Conservation (phyloP, 306 rosid genomes). For the Amphicarpaea edgeworthii region DNA sequence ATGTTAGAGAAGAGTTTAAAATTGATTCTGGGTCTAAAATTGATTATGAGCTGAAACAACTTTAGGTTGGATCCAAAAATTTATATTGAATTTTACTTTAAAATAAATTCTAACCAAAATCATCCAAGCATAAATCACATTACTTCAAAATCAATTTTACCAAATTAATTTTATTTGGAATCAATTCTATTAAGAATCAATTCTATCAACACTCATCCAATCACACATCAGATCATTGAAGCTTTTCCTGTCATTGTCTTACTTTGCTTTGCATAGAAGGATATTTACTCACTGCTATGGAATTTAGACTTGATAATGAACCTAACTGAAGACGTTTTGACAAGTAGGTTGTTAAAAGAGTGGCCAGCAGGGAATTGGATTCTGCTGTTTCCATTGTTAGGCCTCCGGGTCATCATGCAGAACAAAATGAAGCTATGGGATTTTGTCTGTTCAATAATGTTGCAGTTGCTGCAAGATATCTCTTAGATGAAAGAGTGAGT, state of each 20-base stretch:
- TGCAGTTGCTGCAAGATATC: slow-evolving; percentile 76
- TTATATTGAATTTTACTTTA: too few species aligned
- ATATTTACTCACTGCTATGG: slow-evolving; percentile 5
- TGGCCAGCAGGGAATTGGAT: slow-evolving; percentile 80
- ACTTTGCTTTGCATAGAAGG: not conserved
- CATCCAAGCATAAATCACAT: too few species aligned
- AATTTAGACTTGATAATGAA: not conserved
- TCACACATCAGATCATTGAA: not conserved
- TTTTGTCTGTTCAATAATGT: slow-evolving; percentile 94
- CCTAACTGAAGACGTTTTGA: slow-evolving; percentile 45
- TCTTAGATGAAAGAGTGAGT: slow-evolving; percentile 79
- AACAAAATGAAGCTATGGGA: slow-evolving; percentile 84
- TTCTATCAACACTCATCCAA: too few species aligned
- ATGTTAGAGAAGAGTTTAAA: too few species aligned
- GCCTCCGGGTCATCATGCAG: slow-evolving; percentile 99
- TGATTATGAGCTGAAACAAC: too few species aligned
- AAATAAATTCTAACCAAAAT: too few species aligned
- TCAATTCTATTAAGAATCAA: too few species aligned
- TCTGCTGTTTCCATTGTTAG: slow-evolving; percentile 88
- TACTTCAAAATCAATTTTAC: too few species aligned
- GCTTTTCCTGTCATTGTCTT: not conserved
- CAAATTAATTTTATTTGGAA: too few species aligned
- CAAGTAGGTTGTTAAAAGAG: slow-evolving; percentile 72
- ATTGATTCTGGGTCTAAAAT: too few species aligned
- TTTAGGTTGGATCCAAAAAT: too few species aligned